phyloP scores from a whole-genome alignment of 2,329 filamentous ascomycete genomes.

The Pyrenophora seminiperda region DNA sequence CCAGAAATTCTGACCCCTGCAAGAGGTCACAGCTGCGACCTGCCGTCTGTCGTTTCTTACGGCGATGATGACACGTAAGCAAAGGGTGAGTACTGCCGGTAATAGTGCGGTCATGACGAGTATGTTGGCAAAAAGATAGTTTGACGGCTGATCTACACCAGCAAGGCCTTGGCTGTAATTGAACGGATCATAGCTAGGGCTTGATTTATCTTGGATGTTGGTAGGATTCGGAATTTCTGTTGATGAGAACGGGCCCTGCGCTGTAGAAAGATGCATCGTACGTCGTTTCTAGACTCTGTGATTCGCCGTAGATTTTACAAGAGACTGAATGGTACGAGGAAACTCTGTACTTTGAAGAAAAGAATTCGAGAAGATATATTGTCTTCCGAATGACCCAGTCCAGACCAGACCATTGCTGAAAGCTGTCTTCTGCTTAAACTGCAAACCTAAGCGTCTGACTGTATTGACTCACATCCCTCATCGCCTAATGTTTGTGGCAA shows the following conservation, averaged over 20 bases:
- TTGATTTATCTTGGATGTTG: slow-evolving; percentile 10
- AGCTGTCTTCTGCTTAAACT: neutral
- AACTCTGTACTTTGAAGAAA: neutral
- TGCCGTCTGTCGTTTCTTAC: slow-evolving; percentile 18
- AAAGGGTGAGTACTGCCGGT: slow-evolving; percentile 7
- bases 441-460: neutral
- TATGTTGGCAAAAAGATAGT: slow-evolving; percentile 45
- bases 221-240: neutral
- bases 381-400: neutral
- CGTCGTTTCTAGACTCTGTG: neutral
- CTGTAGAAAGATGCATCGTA: neutral
- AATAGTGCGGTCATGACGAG: slow-evolving; percentile 18
- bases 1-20: slow-evolving; percentile 20
- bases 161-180: slow-evolving; percentile 48
- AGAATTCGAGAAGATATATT: neutral
- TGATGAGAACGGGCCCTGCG: neutral
- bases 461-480: neutral
- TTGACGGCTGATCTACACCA: slow-evolving; percentile 52
- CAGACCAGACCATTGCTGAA: neutral
- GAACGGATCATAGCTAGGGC: slow-evolving; percentile 27
- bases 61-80: slow-evolving; percentile 7
- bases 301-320: neutral
- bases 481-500: neutral
- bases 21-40: slow-evolving; percentile 11
- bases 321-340: neutral